These are phyloP conservation scores for Saccharomyces hybrid DNA, from an alignment of 1,139 yeast genomes.

Conservation along the genomic window DNA sequence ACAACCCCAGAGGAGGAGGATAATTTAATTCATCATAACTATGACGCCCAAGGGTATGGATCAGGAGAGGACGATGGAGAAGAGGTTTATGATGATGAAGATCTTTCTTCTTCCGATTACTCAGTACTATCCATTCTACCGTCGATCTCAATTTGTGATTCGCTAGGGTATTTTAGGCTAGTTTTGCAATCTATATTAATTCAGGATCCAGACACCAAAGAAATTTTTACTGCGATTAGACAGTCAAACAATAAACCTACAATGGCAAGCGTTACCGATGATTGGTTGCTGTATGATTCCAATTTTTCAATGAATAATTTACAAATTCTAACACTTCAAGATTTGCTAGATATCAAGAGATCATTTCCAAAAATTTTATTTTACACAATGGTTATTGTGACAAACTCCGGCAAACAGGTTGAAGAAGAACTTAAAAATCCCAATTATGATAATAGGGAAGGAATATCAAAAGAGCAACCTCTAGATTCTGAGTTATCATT, in stretches of 20 bases:
- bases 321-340: conserved; percentile 31
- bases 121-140: conserved; percentile 26
- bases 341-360: conserved; percentile 28
- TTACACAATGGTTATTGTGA: conserved; percentile 29
- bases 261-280: conserved; percentile 30
- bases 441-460: background rate
- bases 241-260: conserved; percentile 28
- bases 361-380: conserved; percentile 32
- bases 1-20: conserved; percentile 10
- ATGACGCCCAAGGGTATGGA: background rate
- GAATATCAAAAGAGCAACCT: background rate
- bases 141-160: conserved; percentile 26
- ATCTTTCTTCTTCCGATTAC: conserved; percentile 13
- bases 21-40: background rate
- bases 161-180: conserved; percentile 27
- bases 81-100: conserved; percentile 7
- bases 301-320: conserved; percentile 33
- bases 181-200: conserved; percentile 29
- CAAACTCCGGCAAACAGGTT: background rate
- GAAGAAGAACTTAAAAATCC: background rate
- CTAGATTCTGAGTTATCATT: conserved; percentile 4
- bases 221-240: conserved; percentile 29
- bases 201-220: conserved; percentile 19
- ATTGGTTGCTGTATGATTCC: conserved; percentile 36
- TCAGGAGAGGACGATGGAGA: conserved; percentile 5